Percentiles rank a stretch among this genome's conserved stretches.
Conservation (phyloP, 331 rosid genomes). For the Stylosanthes scabra region DNA sequence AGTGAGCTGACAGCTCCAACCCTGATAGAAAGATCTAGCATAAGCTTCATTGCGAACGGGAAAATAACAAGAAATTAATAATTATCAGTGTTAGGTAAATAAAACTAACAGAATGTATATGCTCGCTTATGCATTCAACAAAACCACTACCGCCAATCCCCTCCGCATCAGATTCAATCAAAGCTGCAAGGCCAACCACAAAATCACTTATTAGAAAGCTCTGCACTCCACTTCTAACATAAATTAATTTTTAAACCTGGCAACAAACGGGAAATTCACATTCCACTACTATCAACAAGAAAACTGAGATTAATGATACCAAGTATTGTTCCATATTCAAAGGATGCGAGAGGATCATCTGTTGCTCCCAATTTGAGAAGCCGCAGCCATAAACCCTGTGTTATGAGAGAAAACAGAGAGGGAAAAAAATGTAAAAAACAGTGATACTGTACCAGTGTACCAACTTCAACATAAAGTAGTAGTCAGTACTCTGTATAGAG, state of each 20-base stretch:
- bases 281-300: conserved; percentile 33
- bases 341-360: conserved; percentile 98
- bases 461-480: conserved; percentile 8
- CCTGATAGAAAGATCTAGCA: conserved; percentile 60
- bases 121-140: conserved; percentile 97
- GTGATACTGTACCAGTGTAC: conserved; percentile 19
- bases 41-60: conserved; percentile 34
- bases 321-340: conserved; percentile 99
- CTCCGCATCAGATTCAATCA: conserved; percentile 99
- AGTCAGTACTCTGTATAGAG: neutral
- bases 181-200: conserved; percentile 71
- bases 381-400: conserved; percentile 97
- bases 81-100: conserved; percentile 20
- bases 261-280: conserved; percentile 16
- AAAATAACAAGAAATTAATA: conserved; percentile 14
- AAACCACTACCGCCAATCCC: conserved; percentile 99
- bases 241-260: conserved; percentile 33
- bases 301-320: conserved; percentile 56
- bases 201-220: conserved; percentile 38
- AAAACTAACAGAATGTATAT: conserved; percentile 86
- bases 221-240: conserved; percentile 19
- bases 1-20: conserved; percentile 94
- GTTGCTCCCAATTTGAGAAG: conserved; percentile 95
- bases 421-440: neutral
- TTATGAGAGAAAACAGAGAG: conserved; percentile 33